Evolutionary conservation across 768 basidiomycete genomes (phyloP).

Genomic region (Suillus bovinus): DNA sequence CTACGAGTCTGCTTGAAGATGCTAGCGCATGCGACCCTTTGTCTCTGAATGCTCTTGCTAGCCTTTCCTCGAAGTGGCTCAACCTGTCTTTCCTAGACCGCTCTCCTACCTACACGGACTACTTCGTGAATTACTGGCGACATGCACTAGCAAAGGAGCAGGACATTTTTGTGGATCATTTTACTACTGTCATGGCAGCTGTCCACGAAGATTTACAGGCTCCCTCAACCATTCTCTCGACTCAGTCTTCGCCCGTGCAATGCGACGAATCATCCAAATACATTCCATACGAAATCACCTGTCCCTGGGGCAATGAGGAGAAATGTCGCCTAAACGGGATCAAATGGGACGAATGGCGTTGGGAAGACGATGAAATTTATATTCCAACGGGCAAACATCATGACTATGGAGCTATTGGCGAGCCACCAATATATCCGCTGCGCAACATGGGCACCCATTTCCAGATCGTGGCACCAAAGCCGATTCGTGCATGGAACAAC

Average conservation of each 20-base stretch:
- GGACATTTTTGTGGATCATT: not conserved
- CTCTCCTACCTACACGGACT: not conserved
- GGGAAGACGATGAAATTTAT: not conserved
- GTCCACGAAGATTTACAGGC: not conserved
- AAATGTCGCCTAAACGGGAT: not conserved
- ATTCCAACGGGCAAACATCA: not conserved
- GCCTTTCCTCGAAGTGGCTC: not conserved
- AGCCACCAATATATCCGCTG: not conserved
- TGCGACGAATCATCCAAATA: not conserved
- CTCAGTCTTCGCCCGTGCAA: not conserved
- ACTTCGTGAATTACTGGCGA: slow-evolving; percentile 2
- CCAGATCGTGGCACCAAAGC: not conserved
- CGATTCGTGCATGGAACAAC: not conserved
- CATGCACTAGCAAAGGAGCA: not conserved
- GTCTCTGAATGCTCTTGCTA: not conserved
- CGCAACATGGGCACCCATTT: slow-evolving; percentile 1
- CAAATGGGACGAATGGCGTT: not conserved
- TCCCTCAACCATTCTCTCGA: not conserved
- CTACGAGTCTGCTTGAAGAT: not conserved
- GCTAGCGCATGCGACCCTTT: not conserved
- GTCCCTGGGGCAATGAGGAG: not conserved
- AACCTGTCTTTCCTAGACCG: not conserved
- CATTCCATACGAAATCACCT: not conserved
- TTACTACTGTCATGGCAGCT: not conserved
- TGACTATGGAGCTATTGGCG: not conserved